Conservation (phyloP, 345 rosid genomes). For the Eucalyptus melliodora region DNA sequence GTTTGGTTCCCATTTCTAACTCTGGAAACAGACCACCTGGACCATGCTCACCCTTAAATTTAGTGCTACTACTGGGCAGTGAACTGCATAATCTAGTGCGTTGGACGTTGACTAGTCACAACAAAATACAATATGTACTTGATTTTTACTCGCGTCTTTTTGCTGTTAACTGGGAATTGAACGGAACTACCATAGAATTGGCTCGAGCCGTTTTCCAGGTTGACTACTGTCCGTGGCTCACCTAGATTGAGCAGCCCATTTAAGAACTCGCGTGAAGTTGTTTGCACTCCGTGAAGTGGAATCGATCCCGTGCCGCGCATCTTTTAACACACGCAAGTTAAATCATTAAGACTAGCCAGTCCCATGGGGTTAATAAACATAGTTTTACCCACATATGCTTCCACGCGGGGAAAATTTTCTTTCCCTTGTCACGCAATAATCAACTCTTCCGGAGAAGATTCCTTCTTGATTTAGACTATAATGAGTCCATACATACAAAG, state of each 20-base stretch:
- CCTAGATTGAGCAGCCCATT: not conserved
- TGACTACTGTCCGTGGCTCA: not conserved
- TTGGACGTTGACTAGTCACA: too few relatives aligned
- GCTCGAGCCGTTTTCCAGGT: not conserved
- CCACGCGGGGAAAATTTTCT: not conserved
- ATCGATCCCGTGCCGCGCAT: not conserved
- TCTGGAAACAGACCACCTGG: too few relatives aligned
- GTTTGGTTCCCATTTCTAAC: too few relatives aligned
- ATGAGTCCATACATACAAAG: not conserved
- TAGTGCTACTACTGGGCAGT: too few relatives aligned
- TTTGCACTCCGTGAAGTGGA: not conserved
- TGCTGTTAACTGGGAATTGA: not conserved
- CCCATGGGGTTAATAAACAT: not conserved
- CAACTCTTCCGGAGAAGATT: not conserved
- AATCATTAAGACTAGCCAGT: not conserved
- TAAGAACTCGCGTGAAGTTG: not conserved
- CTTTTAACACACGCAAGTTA: not conserved
- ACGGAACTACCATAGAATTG: not conserved
- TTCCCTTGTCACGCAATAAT: not conserved
- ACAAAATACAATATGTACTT: too few relatives aligned
- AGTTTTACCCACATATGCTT: not conserved
- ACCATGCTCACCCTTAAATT: too few relatives aligned
- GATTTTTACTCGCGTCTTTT: too few relatives aligned
- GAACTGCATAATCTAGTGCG: too few relatives aligned
- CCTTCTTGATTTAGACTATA: not conserved